A percentile compares a stretch with the other conserved stretches of the same genome.
These are phyloP conservation scores for Coccomyxa sp. DNA, from an alignment of 139 green algal genomes.

Conservation along the genomic window DNA sequence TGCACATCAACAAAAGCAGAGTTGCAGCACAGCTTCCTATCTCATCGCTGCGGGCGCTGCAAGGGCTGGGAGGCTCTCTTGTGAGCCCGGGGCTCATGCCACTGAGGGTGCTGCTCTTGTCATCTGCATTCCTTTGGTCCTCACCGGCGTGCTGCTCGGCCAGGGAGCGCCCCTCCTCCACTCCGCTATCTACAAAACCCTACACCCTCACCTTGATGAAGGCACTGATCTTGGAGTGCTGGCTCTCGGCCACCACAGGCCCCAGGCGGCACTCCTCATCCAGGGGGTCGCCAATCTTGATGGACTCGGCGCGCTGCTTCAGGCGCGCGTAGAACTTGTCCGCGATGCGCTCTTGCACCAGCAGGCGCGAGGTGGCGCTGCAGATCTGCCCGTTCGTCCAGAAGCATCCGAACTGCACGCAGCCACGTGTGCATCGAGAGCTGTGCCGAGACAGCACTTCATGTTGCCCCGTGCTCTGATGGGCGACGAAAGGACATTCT, in stretches of 20 bases:
- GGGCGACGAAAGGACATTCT: no score
- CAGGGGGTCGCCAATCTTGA: slow-evolving; percentile 69
- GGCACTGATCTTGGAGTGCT: slow-evolving; percentile 63
- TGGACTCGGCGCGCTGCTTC: slow-evolving; percentile 59
- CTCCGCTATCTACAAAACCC: not conserved
- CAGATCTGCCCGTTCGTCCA: slow-evolving; percentile 83
- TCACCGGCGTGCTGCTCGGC: no score
- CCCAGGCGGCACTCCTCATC: slow-evolving; percentile 62
- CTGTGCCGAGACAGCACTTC: not conserved
- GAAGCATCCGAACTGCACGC: slow-evolving; percentile 70
- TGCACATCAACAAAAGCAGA: no score
- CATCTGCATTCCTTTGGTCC: no score
- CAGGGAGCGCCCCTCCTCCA: not conserved
- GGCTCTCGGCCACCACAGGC: slow-evolving; percentile 49
- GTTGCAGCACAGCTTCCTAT: no score
- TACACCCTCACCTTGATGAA: slow-evolving; percentile 48
- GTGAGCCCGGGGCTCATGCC: no score
- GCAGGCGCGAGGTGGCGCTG: slow-evolving; percentile 74
- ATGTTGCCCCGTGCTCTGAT: no score
- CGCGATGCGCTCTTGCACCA: slow-evolving; percentile 73
- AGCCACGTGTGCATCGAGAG: not conserved
- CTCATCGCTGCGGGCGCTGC: no score
- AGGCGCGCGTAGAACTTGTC: slow-evolving; percentile 58
- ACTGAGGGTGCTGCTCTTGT: no score
- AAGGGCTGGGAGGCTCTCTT: no score